Evolutionary conservation across 495 filamentous ascomycete genomes (phyloP).

Genomic region (Aspergillus sclerotiicarbonarius): DNA sequence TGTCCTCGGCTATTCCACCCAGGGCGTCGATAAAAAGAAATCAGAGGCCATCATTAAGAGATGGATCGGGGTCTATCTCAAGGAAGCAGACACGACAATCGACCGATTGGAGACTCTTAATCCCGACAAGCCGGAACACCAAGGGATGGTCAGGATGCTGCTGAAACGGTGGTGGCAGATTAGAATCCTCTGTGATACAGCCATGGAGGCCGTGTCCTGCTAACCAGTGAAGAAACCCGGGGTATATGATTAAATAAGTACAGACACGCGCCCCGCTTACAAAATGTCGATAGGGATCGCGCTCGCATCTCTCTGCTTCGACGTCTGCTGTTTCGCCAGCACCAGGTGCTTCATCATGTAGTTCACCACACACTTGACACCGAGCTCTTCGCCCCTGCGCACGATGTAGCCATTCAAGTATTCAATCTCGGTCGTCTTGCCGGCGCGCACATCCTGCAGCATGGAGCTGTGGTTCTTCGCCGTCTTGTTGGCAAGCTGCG

Average conservation of each 20-base stretch:
- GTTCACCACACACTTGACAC: conserved; percentile 64
- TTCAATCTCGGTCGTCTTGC: conserved; percentile 70
- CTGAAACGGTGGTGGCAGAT: conserved; percentile 55
- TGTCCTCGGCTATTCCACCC: conserved; percentile 37
- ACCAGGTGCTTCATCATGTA: conserved; percentile 64
- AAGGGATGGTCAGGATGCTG: conserved; percentile 35
- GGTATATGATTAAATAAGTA: neutral
- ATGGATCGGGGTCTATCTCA: conserved; percentile 40
- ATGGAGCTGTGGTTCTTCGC: conserved; percentile 71
- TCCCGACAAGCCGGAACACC: conserved; percentile 23
- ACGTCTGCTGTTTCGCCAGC: conserved; percentile 27
- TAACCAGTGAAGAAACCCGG: conserved; percentile 7
- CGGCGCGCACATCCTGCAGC: conserved; percentile 68
- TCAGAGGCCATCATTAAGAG: conserved; percentile 34
- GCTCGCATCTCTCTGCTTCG: conserved; percentile 22
- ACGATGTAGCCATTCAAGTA: conserved; percentile 87
- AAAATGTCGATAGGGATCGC: conserved; percentile 37
- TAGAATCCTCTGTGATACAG: conserved; percentile 34
- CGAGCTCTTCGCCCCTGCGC: conserved; percentile 63
- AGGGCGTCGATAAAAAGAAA: conserved; percentile 32
- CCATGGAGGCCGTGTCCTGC: conserved; percentile 26
- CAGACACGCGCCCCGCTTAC: conserved; percentile 3
- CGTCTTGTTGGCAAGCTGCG: conserved; percentile 59
- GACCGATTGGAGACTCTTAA: conserved; percentile 32
- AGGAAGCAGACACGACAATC: conserved; percentile 36